Evolutionary conservation across 495 filamentous ascomycete genomes (phyloP).

Genomic region (Talaromyces proteolyticus): DNA sequence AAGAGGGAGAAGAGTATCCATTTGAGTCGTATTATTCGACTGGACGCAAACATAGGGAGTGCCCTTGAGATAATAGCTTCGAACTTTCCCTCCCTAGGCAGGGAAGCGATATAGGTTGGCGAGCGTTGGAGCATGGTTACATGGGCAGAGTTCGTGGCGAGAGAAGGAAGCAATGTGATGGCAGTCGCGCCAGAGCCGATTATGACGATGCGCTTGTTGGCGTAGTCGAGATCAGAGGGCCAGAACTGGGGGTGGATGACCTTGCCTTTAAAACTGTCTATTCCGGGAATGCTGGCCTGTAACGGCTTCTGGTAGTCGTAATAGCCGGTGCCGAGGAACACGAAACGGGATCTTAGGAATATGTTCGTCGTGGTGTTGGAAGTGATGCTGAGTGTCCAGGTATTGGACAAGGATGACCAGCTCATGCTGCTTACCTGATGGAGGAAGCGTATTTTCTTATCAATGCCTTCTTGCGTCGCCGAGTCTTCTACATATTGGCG

Average conservation of each 20-base stretch:
- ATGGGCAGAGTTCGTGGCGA: conserved; percentile 34
- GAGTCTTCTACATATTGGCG: conserved; percentile 56
- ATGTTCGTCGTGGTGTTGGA: conserved; percentile 36
- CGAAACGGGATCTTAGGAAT: conserved; percentile 43
- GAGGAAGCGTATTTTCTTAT: conserved; percentile 51
- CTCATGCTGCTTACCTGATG: conserved; percentile 48
- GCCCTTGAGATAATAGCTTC: conserved; percentile 19
- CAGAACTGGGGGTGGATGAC: conserved; percentile 47
- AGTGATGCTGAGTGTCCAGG: conserved; percentile 40
- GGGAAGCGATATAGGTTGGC: conserved; percentile 53
- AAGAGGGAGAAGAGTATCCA: conserved; percentile 39
- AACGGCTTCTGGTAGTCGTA: conserved; percentile 58
- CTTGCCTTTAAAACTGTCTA: conserved; percentile 32
- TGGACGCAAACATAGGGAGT: conserved; percentile 25
- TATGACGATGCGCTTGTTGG: conserved; percentile 46
- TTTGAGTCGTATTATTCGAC: conserved; percentile 32
- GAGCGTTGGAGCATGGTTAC: conserved; percentile 53
- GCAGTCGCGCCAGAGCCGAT: conserved; percentile 54
- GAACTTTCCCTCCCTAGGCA: conserved; percentile 29
- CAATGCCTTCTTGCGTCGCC: conserved; percentile 52
- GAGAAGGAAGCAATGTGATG: conserved; percentile 42
- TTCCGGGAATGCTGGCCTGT: conserved; percentile 35
- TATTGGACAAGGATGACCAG: conserved; percentile 53
- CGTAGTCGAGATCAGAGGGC: conserved; percentile 43
- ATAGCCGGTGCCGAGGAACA: conserved; percentile 56